Percentiles rank a stretch among this genome's conserved stretches.
Evolutionary conservation across 257 asterid species (phyloP).

Genomic region (Coffea eugenioides): DNA sequence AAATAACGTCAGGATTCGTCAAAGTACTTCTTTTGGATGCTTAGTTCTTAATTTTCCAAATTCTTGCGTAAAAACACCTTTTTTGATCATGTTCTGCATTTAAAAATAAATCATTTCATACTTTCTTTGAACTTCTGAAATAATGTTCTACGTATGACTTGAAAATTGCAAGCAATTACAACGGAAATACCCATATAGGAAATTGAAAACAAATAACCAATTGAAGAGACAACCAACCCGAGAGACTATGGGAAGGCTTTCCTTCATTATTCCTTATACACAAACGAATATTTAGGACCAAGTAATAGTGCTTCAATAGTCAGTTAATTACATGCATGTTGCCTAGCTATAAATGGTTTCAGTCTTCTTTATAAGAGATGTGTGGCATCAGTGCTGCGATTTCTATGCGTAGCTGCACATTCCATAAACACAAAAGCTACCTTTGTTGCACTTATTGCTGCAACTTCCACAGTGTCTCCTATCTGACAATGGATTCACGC

Average conservation of each 20-base stretch:
- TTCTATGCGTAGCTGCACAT: constrained; percentile 63
- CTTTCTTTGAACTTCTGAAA: too few relatives aligned
- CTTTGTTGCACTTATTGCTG: constrained; percentile 43
- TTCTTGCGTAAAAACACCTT: too few relatives aligned
- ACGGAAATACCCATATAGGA: background rate
- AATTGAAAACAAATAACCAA: background rate
- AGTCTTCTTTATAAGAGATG: background rate
- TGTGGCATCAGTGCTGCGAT: background rate
- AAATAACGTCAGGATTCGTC: too few relatives aligned
- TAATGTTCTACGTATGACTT: too few relatives aligned
- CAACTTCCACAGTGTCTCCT: constrained; percentile 68
- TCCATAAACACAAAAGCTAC: constrained; percentile 47
- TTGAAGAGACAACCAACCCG: background rate
- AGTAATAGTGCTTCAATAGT: background rate
- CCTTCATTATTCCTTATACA: background rate
- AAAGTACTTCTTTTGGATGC: too few relatives aligned
- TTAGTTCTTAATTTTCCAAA: too few relatives aligned
- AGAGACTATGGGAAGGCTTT: background rate
- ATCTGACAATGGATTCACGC: constrained; percentile 42
- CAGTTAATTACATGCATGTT: background rate
- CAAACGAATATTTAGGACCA: background rate
- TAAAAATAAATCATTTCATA: too few relatives aligned
- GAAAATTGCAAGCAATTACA: background rate
- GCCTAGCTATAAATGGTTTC: background rate
- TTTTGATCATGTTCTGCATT: too few relatives aligned